Conservation (phyloP, 495 filamentous ascomycete genomes). For the Tirmania nivea region DNA sequence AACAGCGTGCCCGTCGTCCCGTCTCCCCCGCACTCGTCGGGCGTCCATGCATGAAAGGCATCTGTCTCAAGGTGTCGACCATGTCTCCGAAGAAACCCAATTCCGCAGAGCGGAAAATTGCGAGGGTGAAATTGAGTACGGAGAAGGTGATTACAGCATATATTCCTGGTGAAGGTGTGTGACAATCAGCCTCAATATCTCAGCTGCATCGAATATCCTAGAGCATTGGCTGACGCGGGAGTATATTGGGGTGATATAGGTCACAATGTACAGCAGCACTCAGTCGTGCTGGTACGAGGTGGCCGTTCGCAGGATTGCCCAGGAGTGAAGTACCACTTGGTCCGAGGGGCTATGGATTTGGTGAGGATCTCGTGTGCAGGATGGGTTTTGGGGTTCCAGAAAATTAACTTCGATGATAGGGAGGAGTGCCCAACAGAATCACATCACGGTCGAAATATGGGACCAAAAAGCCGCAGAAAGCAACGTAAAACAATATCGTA, state of each 20-base stretch:
- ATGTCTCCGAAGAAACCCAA: slow-evolving; percentile 98
- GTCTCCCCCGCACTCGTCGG: slow-evolving; percentile 64
- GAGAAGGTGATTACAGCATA: slow-evolving; percentile 73
- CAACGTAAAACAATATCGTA: no score
- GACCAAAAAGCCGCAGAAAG: slow-evolving; percentile 82
- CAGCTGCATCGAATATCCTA: no score
- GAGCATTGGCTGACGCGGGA: not conserved
- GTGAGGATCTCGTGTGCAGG: slow-evolving; percentile 25
- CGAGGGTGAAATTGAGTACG: slow-evolving; percentile 65
- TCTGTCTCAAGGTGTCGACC: slow-evolving; percentile 77
- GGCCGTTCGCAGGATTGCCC: slow-evolving; percentile 91
- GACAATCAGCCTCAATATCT: no score
- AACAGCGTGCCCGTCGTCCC: slow-evolving; percentile 56
- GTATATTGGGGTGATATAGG: slow-evolving; percentile 24
- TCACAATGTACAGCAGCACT: slow-evolving; percentile 97
- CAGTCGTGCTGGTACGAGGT: slow-evolving; percentile 79
- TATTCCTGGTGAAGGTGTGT: slow-evolving; percentile 79
- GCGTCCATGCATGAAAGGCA: slow-evolving; percentile 72
- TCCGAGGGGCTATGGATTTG: slow-evolving; percentile 83
- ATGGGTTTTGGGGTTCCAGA: not conserved
- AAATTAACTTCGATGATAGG: slow-evolving; percentile 28
- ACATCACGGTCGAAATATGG: slow-evolving; percentile 87
- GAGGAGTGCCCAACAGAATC: slow-evolving; percentile 67
- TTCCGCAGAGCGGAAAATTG: slow-evolving; percentile 82
- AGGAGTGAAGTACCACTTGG: slow-evolving; percentile 85